These are phyloP conservation scores for Moesziomyces parantarcticus DNA, from an alignment of 1,284 basidiomycete genomes.

Conservation along the genomic window DNA sequence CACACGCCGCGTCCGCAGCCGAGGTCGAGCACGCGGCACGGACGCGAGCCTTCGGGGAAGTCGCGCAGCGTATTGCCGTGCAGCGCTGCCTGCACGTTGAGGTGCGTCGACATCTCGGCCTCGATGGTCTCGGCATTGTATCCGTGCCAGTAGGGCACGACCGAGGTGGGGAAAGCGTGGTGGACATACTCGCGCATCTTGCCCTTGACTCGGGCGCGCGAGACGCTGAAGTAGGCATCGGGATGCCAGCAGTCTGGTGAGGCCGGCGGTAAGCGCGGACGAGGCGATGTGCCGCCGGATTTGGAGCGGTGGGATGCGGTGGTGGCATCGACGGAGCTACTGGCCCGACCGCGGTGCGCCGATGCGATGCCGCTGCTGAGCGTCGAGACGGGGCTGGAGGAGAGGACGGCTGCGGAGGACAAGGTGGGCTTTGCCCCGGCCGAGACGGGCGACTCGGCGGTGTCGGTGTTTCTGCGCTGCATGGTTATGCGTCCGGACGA, in stretches of 20 bases:
- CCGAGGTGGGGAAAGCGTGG: constrained; percentile 40
- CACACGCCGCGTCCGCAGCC: constrained; percentile 52
- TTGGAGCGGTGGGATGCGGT: not conserved
- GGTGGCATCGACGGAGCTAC: constrained; percentile 1
- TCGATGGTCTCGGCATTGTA: constrained; percentile 39
- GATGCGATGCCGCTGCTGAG: constrained; percentile 9
- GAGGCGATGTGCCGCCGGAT: not conserved
- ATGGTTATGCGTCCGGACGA: constrained; percentile 1
- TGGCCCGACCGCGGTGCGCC: constrained; percentile 10
- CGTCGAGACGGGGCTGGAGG: constrained; percentile 12
- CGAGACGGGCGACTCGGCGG: constrained; percentile 3
- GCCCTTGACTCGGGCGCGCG: constrained; percentile 30
- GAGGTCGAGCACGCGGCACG: constrained; percentile 51
- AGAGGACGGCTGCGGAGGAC: not conserved
- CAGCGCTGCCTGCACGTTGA: constrained; percentile 18
- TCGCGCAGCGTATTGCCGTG: constrained; percentile 27
- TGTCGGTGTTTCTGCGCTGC: constrained; percentile 23
- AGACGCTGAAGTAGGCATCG: constrained; percentile 36
- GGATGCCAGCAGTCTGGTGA: constrained; percentile 50
- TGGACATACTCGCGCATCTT: constrained; percentile 38
- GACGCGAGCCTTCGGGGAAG: constrained; percentile 34
- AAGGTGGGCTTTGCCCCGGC: constrained; percentile 1
- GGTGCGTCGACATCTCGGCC: constrained; percentile 39
- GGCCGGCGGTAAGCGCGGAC: constrained; percentile 15
- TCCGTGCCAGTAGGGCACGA: constrained; percentile 52